phyloP scores from a whole-genome alignment of 129 eudicot genomes.

The Sambucus nigra region DNA sequence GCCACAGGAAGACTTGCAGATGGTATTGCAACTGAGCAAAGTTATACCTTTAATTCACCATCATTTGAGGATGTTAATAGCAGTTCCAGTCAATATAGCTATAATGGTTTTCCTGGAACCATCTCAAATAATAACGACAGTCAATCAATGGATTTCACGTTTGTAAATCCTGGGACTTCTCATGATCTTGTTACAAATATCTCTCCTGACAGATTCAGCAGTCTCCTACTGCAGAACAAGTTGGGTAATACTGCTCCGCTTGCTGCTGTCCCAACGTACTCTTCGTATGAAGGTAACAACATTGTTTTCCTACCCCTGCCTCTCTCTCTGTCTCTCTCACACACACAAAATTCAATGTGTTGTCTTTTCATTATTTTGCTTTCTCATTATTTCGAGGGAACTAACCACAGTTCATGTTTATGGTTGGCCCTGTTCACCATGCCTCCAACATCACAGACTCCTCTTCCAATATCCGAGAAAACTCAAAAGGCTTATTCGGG shows the following conservation, averaged over 20 bases:
- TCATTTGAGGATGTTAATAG: constrained; percentile 13
- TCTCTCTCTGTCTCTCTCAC: neutral
- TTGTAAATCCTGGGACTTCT: constrained; percentile 22
- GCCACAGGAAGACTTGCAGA: constrained; percentile 16
- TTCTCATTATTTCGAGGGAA: neutral
- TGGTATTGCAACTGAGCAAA: constrained; percentile 18
- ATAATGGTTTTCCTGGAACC: constrained; percentile 19
- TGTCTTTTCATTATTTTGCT: neutral
- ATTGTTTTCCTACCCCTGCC: neutral
- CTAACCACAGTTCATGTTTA: constrained; percentile 5
- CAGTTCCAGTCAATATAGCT: constrained; percentile 22
- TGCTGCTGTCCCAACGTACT: constrained; percentile 21
- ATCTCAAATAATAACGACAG: constrained; percentile 21
- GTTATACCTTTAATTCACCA: constrained; percentile 9
- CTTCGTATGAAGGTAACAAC: constrained; percentile 26
- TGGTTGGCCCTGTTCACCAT: constrained; percentile 7
- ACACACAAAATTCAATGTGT: neutral
- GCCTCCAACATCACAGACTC: constrained; percentile 17
- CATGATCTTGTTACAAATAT: constrained; percentile 24
- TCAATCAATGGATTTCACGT: constrained; percentile 25
- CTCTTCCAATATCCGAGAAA: constrained; percentile 23
- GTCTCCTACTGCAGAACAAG: constrained; percentile 17
- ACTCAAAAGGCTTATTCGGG: constrained; percentile 10
- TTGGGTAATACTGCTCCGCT: constrained; percentile 18
- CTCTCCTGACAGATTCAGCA: constrained; percentile 23